Evolutionary conservation across 257 asterid species (phyloP), one percentile per base, ranked within the genome.

Genomic region (Pogostemon cablin): DNA sequence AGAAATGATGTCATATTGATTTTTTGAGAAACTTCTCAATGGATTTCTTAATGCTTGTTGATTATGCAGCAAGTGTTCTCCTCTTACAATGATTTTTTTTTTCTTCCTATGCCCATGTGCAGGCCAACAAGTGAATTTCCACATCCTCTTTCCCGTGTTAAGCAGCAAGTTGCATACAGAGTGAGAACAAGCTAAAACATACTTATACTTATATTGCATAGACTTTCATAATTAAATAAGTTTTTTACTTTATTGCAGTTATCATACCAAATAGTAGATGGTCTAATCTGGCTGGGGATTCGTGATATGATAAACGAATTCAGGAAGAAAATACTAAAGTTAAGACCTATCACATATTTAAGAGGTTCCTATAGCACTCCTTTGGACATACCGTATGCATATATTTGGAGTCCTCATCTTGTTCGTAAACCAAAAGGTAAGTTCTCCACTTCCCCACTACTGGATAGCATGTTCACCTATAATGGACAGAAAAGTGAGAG

Each of bases 341-440:
- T 87, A 65, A 85, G 98, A 83, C 98, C 88, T 10, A 66, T 90
- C 46, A 93, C 98, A 9, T 93, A 93, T 81, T 78, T 93, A 74
- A 87, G 93, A 72, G 81, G 83, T 75, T 84, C 96, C 53, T 69
- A 79, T 71, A 83, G 79, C 69, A 77, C 87, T 64, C 85, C 76
- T 8, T 65, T 78, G 4, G 81, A 83, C 66, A 76, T 79, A 71
- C 98, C 98, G 34, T 78, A 86, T 73, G 97, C 91, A 37, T 93
- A 93, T 78, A 88, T 93, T 49, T 93, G 98, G 98, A 93, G 98
- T 75, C 98, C 98, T 11, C 91, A 88, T 79, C 92, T 93, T 43
- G 97, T 93, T 71, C 95, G 96, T 75, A 90, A 93, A 75, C 98
- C 98, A 75, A 88, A 90, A 84, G 98, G 96, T 83, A 41, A 44